These are phyloP conservation scores for Termitomyces sp. DNA, from an alignment of 768 basidiomycete species.

Conservation along the genomic window DNA sequence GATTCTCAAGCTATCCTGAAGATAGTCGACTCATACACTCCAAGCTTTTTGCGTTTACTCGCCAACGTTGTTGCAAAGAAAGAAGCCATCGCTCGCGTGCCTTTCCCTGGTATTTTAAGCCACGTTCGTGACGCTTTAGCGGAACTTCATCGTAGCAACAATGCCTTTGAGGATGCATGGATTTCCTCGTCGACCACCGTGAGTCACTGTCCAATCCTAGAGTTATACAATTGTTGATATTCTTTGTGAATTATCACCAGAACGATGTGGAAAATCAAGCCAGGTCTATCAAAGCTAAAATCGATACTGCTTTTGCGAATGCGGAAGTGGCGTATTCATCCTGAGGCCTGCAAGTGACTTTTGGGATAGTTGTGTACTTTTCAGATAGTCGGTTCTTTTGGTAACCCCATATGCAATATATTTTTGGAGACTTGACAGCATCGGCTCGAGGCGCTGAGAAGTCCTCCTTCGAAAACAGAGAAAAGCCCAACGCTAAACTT, in stretches of 20 bases:
- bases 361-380: no score
- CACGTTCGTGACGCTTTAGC: not conserved
- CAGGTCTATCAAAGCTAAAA: not conserved
- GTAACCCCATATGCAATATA: no score
- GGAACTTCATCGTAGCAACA: not conserved
- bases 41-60: constrained; percentile 16
- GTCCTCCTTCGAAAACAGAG: no score
- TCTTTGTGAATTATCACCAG: not conserved
- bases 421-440: no score
- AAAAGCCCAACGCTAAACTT: not conserved
- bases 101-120: constrained; percentile 6
- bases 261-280: not conserved
- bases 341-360: not conserved
- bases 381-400: not conserved
- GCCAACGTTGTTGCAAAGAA: constrained; percentile 21
- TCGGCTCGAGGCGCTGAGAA: no score
- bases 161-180: not conserved
- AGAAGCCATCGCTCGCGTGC: constrained; percentile 17
- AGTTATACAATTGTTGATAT: not conserved
- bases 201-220: not conserved
- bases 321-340: not conserved
- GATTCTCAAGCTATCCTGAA: constrained; percentile 21
- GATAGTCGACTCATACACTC: constrained; percentile 13
- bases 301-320: not conserved
- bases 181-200: constrained; percentile 2